Conservation (phyloP, 2,329 filamentous ascomycete species). For the Grosmannia huntii region DNA sequence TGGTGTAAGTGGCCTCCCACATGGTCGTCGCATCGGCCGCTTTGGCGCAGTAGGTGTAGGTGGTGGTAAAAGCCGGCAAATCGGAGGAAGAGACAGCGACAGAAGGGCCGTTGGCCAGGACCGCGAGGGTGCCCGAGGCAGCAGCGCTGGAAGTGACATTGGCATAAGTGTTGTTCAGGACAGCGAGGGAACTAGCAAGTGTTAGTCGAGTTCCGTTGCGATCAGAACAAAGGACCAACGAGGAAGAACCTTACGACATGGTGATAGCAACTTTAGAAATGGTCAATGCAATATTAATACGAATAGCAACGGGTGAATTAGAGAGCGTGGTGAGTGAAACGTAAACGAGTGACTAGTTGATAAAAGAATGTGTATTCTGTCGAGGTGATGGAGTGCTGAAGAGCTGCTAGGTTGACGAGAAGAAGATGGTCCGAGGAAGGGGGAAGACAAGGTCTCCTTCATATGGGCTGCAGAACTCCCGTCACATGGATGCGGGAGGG, state of each 20-base stretch:
- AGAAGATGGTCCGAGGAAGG: background rate
- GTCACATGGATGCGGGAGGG: background rate
- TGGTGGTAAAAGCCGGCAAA: constrained; percentile 19
- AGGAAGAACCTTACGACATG: background rate
- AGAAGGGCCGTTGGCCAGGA: background rate
- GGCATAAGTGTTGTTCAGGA: too few species aligned
- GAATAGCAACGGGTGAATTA: background rate
- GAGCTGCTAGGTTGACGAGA: background rate
- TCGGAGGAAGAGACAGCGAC: background rate
- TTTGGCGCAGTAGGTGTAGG: constrained; percentile 23
- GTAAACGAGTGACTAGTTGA: background rate
- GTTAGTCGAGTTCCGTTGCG: background rate
- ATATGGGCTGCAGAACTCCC: background rate
- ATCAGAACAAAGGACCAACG: background rate
- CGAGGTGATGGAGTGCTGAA: background rate
- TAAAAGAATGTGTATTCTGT: background rate
- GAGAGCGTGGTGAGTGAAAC: background rate
- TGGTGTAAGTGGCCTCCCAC: constrained; percentile 28
- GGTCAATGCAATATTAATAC: background rate
- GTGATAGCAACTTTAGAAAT: background rate
- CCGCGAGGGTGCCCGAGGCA: background rate
- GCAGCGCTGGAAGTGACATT: too few species aligned
- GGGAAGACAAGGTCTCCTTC: background rate
- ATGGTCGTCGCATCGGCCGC: constrained; percentile 25
- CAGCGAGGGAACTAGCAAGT: background rate